These are phyloP conservation scores for Starmera quercuum DNA, from an alignment of 805 yeast genomes.

Conservation along the genomic window DNA sequence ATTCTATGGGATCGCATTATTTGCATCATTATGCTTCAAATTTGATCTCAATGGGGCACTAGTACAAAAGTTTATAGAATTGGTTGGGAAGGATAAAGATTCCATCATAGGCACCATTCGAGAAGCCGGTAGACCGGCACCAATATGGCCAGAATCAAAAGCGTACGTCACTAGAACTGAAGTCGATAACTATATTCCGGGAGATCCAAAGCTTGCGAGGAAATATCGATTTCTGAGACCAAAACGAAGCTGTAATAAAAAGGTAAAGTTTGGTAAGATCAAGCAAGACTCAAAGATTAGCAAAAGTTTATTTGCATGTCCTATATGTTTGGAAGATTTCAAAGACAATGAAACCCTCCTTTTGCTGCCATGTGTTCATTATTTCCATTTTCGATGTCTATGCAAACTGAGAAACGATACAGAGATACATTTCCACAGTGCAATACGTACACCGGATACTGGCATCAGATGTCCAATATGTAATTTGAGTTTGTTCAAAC, in stretches of 20 bases:
- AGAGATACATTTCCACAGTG: not conserved
- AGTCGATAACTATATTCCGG: not conserved
- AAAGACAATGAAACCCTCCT: not conserved
- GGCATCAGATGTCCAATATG: conserved; percentile 3
- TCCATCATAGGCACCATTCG: too few species aligned
- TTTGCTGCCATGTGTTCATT: conserved; percentile 1
- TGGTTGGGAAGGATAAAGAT: too few species aligned
- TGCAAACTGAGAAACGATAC: not conserved
- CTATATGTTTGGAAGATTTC: conserved; percentile 1
- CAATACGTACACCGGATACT: not conserved
- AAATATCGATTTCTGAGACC: not conserved
- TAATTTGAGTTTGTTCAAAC: conserved; percentile 1
- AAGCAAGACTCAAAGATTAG: not conserved
- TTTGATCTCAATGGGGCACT: too few species aligned
- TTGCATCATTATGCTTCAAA: too few species aligned
- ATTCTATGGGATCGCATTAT: too few species aligned
- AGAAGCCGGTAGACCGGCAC: too few species aligned
- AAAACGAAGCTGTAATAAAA: not conserved
- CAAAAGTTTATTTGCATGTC: not conserved
- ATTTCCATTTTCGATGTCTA: conserved; percentile 1
- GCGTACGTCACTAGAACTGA: not conserved
- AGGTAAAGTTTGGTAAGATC: not conserved
- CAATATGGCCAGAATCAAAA: too few species aligned
- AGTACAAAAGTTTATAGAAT: too few species aligned
- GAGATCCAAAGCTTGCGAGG: not conserved